Evolutionary conservation across 164 flowering plant genomes (phyloP).

Genomic region (Macadamia integrifolia): DNA sequence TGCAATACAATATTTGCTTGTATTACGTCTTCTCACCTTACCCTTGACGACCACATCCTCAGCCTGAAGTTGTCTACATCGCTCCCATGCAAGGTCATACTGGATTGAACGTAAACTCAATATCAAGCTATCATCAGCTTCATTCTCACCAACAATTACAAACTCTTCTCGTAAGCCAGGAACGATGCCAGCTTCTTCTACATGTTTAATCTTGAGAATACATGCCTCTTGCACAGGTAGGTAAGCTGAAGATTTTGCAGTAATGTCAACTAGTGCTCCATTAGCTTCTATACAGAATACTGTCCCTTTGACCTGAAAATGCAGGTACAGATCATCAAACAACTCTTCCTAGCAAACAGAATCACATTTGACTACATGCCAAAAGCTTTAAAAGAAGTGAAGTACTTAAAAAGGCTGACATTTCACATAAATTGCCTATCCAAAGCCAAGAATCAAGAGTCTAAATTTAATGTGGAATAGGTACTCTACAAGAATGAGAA

Average conservation of each 20-base stretch:
- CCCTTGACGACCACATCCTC: slow-evolving; percentile 95
- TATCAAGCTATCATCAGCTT: slow-evolving; percentile 75
- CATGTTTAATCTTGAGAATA: slow-evolving; percentile 57
- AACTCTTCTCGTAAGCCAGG: slow-evolving; percentile 81
- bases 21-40: slow-evolving; percentile 47
- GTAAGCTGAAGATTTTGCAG: slow-evolving; percentile 84
- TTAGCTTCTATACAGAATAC: slow-evolving; percentile 50
- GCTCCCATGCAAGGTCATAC: slow-evolving; percentile 88
- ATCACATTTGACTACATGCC: not conserved
- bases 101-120: slow-evolving; percentile 68
- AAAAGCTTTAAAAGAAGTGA: not conserved
- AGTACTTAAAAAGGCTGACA: no score
- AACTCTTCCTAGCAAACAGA: not conserved
- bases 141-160: slow-evolving; percentile 71
- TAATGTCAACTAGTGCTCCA: slow-evolving; percentile 83
- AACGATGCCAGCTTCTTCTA: slow-evolving; percentile 78
- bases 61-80: slow-evolving; percentile 92
- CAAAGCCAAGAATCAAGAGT: no score
- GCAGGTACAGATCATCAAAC: not conserved
- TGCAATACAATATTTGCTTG: not conserved
- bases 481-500: no score
- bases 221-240: slow-evolving; percentile 83
- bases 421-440: no score
- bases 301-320: slow-evolving; percentile 73
- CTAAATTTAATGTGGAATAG: no score